These are phyloP conservation scores for Starmera dryadoides DNA, from an alignment of 805 yeast genomes.

Conservation along the genomic window DNA sequence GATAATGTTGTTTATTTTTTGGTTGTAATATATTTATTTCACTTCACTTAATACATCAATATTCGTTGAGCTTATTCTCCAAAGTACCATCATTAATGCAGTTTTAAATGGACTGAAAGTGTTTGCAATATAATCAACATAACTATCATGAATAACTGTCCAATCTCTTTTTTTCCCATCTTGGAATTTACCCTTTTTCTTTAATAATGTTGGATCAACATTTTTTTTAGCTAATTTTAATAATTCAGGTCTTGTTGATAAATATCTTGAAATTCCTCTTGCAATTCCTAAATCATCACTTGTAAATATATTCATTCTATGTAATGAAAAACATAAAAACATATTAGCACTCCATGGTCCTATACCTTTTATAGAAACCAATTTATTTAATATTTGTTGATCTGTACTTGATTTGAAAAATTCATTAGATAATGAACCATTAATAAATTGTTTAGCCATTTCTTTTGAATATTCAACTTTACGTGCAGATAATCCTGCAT, in stretches of 20 bases:
- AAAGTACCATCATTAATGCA: constrained; percentile 60
- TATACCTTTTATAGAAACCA: constrained; percentile 57
- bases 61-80: constrained; percentile 62
- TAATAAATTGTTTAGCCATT: constrained; percentile 42
- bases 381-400: constrained; percentile 39
- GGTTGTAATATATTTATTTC: not conserved
- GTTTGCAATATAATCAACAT: constrained; percentile 47
- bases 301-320: constrained; percentile 64
- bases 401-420: constrained; percentile 32
- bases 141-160: constrained; percentile 57
- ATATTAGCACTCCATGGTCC: constrained; percentile 88
- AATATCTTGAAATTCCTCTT: constrained; percentile 65
- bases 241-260: constrained; percentile 45
- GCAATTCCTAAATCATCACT: constrained; percentile 80
- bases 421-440: constrained; percentile 26
- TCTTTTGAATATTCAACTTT: constrained; percentile 59
- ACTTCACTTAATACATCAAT: constrained; percentile 25
- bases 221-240: constrained; percentile 35
- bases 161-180: constrained; percentile 47
- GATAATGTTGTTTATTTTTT: not conserved
- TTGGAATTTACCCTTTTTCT: constrained; percentile 28
- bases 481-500: constrained; percentile 60
- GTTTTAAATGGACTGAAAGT: constrained; percentile 60
- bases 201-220: constrained; percentile 24
- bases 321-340: constrained; percentile 70